Percentiles rank a stretch among this genome's conserved stretches.
Evolutionary conservation across 2,329 filamentous ascomycete species (phyloP).

Genomic region (Reticulascus tulasneorum): DNA sequence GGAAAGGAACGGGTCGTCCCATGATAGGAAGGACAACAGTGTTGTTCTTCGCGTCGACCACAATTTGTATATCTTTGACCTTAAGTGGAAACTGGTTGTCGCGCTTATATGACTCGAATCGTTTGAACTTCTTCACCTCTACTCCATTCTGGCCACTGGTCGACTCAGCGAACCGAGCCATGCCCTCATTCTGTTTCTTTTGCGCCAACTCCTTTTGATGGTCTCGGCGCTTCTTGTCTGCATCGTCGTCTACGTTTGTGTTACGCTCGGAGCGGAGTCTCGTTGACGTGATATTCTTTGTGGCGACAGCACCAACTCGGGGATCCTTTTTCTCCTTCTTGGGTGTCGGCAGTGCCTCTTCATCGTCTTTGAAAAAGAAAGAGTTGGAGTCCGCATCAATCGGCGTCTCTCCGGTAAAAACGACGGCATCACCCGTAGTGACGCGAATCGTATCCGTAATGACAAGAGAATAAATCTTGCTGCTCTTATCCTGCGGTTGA

Average conservation of each 20-base stretch:
- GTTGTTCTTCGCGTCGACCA: constrained; percentile 85
- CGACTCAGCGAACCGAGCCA: constrained; percentile 80
- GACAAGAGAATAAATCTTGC: constrained; percentile 82
- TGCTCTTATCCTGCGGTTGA: constrained; percentile 83
- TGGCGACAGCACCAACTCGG: constrained; percentile 79
- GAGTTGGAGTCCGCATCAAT: constrained; percentile 91
- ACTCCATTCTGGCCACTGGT: constrained; percentile 81
- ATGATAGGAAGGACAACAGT: constrained; percentile 94
- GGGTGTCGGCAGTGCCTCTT: constrained; percentile 79
- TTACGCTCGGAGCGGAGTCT: constrained; percentile 85
- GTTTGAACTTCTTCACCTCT: constrained; percentile 98
- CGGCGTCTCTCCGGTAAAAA: constrained; percentile 91
- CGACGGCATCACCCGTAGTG: constrained; percentile 69
- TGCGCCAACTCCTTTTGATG: constrained; percentile 85
- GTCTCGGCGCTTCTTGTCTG: constrained; percentile 79
- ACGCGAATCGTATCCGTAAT: constrained; percentile 93
- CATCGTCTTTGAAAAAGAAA: constrained; percentile 98
- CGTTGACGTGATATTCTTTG: constrained; percentile 93
- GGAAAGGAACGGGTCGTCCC: constrained; percentile 95
- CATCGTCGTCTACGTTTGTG: constrained; percentile 84
- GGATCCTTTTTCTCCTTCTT: constrained; percentile 87
- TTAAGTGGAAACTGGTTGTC: constrained; percentile 87
- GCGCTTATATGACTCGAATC: constrained; percentile 97
- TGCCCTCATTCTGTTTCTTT: constrained; percentile 87
- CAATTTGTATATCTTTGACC: constrained; percentile 80